Percentiles rank a stretch among this genome's conserved stretches.
phyloP scores from a whole-genome alignment of 2,329 filamentous ascomycete genomes.

The Botryotinia convoluta region DNA sequence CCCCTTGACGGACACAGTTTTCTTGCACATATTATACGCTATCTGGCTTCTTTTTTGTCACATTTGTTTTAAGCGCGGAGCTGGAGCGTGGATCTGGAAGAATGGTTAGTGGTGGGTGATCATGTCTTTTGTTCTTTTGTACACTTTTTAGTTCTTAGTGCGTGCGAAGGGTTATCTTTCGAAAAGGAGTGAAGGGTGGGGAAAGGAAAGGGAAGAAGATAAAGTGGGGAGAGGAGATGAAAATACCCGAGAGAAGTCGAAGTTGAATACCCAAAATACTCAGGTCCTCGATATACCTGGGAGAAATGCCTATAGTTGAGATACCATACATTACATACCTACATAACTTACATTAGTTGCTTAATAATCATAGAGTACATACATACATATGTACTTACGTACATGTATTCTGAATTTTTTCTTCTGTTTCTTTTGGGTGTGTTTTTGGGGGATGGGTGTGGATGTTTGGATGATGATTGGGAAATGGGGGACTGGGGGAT shows the following conservation, averaged over 20 bases:
- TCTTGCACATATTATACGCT: slow-evolving; percentile 11
- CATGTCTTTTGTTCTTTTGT: neutral
- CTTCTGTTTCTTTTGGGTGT: neutral
- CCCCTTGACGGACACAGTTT: neutral
- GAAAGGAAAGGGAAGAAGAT: neutral
- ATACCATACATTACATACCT: neutral
- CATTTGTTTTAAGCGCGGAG: neutral
- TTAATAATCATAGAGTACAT: neutral
- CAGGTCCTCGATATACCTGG: neutral
- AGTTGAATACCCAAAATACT: neutral
- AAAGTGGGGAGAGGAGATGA: neutral
- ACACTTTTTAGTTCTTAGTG: neutral
- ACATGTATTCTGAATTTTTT: neutral
- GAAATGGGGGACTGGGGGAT: neutral
- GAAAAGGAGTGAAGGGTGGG: neutral
- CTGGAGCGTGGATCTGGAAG: neutral
- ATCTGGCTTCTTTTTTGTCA: slow-evolving; percentile 10
- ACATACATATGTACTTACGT: neutral
- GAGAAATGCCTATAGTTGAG: neutral
- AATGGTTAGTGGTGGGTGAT: neutral
- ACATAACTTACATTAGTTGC: neutral
- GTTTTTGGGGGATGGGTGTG: neutral
- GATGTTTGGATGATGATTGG: neutral
- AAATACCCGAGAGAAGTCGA: neutral
- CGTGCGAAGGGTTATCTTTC: neutral